These are phyloP conservation scores for Stenocarpella maydis DNA, from an alignment of 2,329 filamentous ascomycete species.

Conservation along the genomic window DNA sequence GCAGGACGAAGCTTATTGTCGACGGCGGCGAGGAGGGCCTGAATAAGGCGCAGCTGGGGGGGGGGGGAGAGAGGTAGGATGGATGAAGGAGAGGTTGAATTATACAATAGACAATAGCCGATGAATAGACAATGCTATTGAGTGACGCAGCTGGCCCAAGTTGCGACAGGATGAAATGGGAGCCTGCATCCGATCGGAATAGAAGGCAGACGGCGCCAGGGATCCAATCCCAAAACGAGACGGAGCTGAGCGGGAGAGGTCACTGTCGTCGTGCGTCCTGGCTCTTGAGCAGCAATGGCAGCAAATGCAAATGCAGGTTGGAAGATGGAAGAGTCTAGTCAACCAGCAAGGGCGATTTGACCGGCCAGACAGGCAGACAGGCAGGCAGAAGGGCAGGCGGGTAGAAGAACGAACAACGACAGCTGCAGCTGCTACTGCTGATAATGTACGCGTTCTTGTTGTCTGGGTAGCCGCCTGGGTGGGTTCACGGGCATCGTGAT, in stretches of 20 bases:
- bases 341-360: conserved; percentile 1
- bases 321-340: conserved; percentile 7
- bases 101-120: conserved; percentile 18
- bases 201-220: too few species aligned
- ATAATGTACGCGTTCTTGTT: not conserved
- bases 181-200: too few species aligned
- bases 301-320: not conserved
- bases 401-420: not conserved
- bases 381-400: too few species aligned
- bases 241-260: not conserved
- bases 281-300: not conserved
- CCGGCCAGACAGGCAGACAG: not conserved
- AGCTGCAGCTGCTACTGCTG: conserved; percentile 17
- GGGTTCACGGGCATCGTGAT: conserved; percentile 30
- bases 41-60: conserved; percentile 8
- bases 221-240: not conserved
- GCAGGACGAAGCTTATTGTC: conserved; percentile 11
- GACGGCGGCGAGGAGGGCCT: not conserved
- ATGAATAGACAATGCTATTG: conserved; percentile 5
- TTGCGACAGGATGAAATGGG: too few species aligned
- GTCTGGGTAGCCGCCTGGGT: conserved; percentile 33
- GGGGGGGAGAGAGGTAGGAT: not conserved
- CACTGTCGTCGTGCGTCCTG: not conserved
- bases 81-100: not conserved
- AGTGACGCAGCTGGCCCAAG: not conserved